Base-by-base conservation (phyloP, 805 yeast genomes). In the Myxozyma kluyveri region DNA sequence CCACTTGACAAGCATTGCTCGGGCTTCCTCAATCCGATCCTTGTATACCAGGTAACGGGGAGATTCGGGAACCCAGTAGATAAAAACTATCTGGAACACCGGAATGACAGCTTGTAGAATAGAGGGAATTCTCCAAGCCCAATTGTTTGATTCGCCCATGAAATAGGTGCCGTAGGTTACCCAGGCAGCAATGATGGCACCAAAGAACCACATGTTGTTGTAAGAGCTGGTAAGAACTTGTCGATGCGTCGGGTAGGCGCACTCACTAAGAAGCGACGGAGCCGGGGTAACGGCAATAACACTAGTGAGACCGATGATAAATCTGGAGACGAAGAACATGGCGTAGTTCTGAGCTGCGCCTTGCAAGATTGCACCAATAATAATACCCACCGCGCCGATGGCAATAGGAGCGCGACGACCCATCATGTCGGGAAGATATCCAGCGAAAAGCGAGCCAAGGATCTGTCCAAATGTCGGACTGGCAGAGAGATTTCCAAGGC, bases 171-270 rank as follows among this genome's bases (percentile, higher is more conserved):
- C 82, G 57, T 69, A 77, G 2, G 79, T 70, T 45, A 73, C 71
- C 77, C 79, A 75, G 24, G 79, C 77, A 5, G 82, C 78, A 42
- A 78, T 63, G 49, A 76, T 62, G 17, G 80, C 79, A 45, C 82
- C 82, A 41, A 75, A 61, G 59, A 75, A 76, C 81, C 80, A 77
- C 50, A 74, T 71, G 22, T 50, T 69, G 62, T 78, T 78, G 66
- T 72, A 79, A 49, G 72, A 66, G n/a, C 78, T 69, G 31, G 79
- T 75, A 40, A 69, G 59, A 29, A 68, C 64, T 37, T 69, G 67
- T 61, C 80, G 66, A 45, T 72, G 75, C 1, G 72, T 57, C 21
- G 83, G 83, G 59, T 68, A 78, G 1, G 81, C 64, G 17, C 78
- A 55, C 59, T 80, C 83, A 2, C 81, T 32, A n/a, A 38, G 22